These are phyloP conservation scores for Leucosporidium creatinivorum DNA, from an alignment of 768 basidiomycete species.

Conservation along the genomic window DNA sequence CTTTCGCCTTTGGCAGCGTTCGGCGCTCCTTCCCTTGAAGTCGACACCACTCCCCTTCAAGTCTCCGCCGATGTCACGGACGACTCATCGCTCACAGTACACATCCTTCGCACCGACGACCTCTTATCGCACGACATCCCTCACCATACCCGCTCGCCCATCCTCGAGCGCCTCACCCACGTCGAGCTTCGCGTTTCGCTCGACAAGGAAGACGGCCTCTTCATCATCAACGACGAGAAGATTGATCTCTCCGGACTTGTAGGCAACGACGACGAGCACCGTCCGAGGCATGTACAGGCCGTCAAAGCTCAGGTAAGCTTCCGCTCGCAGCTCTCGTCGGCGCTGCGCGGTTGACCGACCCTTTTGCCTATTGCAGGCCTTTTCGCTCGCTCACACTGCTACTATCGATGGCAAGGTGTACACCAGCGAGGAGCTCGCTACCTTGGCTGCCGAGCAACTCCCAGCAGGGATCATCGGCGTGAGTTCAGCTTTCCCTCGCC, in stretches of 20 bases:
- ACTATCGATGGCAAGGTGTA: background rate
- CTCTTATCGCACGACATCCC: background rate
- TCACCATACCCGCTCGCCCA: background rate
- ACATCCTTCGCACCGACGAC: slow-evolving; percentile 7
- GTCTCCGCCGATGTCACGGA: too few relatives aligned
- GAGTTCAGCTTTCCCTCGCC: background rate
- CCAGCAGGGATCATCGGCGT: background rate
- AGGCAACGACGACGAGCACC: too few relatives aligned
- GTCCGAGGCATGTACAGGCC: background rate
- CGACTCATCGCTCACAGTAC: too few relatives aligned
- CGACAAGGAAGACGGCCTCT: background rate
- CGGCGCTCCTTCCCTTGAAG: too few relatives aligned
- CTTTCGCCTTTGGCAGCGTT: too few relatives aligned
- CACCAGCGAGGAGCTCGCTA: background rate
- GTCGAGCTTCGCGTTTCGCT: background rate
- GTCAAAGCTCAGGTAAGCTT: background rate
- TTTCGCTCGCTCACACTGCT: too few relatives aligned
- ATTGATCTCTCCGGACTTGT: background rate
- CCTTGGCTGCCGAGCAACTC: background rate
- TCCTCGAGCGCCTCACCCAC: background rate
- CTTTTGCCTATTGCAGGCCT: too few relatives aligned
- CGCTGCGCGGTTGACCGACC: too few relatives aligned
- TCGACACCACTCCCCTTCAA: too few relatives aligned
- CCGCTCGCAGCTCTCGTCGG: too few relatives aligned
- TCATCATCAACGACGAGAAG: background rate